These are phyloP conservation scores for Prunella vulgaris DNA, from an alignment of 257 asterid species.

Conservation along the genomic window DNA sequence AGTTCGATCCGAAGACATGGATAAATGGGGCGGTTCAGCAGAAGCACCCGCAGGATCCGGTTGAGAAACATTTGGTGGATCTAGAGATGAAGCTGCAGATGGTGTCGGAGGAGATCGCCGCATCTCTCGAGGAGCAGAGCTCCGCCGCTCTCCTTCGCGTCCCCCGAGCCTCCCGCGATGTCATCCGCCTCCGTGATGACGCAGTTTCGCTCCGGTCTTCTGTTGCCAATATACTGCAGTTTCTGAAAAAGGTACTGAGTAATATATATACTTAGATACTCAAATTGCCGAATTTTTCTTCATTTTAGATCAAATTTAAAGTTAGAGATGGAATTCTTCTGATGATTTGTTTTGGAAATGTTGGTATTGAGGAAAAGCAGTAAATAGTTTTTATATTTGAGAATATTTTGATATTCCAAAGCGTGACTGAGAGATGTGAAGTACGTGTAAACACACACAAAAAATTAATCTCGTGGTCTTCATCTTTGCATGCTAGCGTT, in stretches of 20 bases:
- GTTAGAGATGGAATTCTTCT: conserved; percentile 1
- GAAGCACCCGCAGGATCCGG: conserved; percentile 80
- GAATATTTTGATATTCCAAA: background rate
- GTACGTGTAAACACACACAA: background rate
- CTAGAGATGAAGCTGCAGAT: conserved; percentile 98
- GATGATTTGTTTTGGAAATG: conserved; percentile 11
- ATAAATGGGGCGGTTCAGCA: conserved; percentile 79
- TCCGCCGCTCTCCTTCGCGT: conserved; percentile 86
- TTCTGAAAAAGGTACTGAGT: conserved; percentile 76
- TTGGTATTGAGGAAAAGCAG: background rate
- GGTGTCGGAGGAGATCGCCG: conserved; percentile 93
- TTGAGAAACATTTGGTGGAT: conserved; percentile 91
- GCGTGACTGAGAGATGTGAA: background rate
- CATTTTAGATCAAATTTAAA: background rate
- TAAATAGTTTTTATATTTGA: background rate
- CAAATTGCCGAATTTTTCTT: background rate
- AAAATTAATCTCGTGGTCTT: background rate
- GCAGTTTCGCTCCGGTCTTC: conserved; percentile 83
- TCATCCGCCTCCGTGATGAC: conserved; percentile 87
- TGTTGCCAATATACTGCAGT: conserved; percentile 72
- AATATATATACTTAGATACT: background rate
- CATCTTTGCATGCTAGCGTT: background rate
- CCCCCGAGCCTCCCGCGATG: conserved; percentile 91
- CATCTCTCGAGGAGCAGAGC: conserved; percentile 95
- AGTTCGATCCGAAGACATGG: conserved; percentile 96